These are phyloP conservation scores for Datura wrightii DNA, from an alignment of 257 asterid genomes.

Conservation along the genomic window DNA sequence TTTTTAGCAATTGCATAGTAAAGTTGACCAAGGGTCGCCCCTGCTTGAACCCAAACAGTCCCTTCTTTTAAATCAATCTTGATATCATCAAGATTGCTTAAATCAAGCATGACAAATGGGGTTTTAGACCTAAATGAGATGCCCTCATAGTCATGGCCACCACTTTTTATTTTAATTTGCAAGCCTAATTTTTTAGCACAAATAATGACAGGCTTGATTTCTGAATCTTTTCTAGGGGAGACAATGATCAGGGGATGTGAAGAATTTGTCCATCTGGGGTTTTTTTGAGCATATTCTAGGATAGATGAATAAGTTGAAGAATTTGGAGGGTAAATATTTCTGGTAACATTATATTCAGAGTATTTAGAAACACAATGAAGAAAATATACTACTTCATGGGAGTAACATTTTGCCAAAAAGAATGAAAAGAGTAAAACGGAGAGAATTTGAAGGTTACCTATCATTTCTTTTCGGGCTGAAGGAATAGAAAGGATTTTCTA, in stretches of 20 bases:
- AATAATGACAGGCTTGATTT: not conserved
- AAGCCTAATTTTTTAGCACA: not conserved
- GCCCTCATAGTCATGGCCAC: constrained; percentile 20
- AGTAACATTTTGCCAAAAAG: constrained; percentile 3
- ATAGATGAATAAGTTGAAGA: not conserved
- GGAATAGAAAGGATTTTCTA: not conserved
- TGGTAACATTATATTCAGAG: not conserved
- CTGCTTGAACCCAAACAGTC: constrained; percentile 21
- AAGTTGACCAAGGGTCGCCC: not conserved
- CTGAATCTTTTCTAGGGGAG: not conserved
- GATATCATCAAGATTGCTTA: constrained; percentile 4
- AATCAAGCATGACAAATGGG: constrained; percentile 14
- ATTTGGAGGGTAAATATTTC: not conserved
- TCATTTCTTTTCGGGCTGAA: not conserved
- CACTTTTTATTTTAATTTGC: not conserved
- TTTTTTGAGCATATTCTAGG: constrained; percentile 7
- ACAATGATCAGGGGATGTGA: not conserved
- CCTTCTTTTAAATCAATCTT: constrained; percentile 8
- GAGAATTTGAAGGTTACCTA: not conserved
- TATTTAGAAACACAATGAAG: not conserved
- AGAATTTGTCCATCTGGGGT: not conserved
- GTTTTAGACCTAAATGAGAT: not conserved
- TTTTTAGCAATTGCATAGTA: constrained; percentile 13
- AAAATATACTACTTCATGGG: not conserved
- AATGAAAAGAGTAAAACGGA: not conserved